Evolutionary conservation across 2,329 filamentous ascomycete species (phyloP), one percentile per base, ranked within the genome.

Genomic region (Nemania diffusa): DNA sequence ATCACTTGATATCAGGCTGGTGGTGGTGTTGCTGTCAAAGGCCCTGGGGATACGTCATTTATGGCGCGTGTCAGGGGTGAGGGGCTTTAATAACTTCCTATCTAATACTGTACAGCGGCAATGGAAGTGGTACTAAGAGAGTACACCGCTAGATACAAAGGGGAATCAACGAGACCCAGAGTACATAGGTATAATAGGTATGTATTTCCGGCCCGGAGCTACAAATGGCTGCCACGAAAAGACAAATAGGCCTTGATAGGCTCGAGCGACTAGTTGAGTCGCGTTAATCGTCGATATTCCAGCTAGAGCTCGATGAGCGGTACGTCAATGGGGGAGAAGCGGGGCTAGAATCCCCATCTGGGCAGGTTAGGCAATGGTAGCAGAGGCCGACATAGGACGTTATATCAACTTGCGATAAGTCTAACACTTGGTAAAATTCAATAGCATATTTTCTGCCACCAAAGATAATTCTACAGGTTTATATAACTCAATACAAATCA

Each of bases 271-370:
- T 57, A 29, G 60, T 56, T 15, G 48, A 55, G 51, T 48, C 20
- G 58, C 37, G 26, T 9, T 37, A 32, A 70, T 71, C 64, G 60
- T 65, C 69, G 69, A 71, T 71, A 60, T 17, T 34, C 46, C 67
- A 67, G 63, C 61, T 50, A 69, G 61, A 67, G 52, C 44, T 71
- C 69, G 69, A 71, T 71, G 62, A 64, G 58, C 63, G 55, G 66
- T 52, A 40, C 53, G 50, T 46, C 34, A 24, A 52, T 42, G 24
- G 50, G 4, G 44, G n/a, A 62, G 40, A n/a, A 52, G 62, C 57
- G 60, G 60, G 65, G 66, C 50, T 22, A 24, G 9, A 15, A 65
- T 40, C 59, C 62, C 40, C 27, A 53, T 24, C 51, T 27, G 32
- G 46, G n/a, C n/a, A 29, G 42, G 48, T 52, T 34, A 46, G n/a